Percentiles rank a stretch among this genome's conserved stretches.
Evolutionary conservation across 129 eudicot species (phyloP).

Genomic region (Tanacetum coccineum): DNA sequence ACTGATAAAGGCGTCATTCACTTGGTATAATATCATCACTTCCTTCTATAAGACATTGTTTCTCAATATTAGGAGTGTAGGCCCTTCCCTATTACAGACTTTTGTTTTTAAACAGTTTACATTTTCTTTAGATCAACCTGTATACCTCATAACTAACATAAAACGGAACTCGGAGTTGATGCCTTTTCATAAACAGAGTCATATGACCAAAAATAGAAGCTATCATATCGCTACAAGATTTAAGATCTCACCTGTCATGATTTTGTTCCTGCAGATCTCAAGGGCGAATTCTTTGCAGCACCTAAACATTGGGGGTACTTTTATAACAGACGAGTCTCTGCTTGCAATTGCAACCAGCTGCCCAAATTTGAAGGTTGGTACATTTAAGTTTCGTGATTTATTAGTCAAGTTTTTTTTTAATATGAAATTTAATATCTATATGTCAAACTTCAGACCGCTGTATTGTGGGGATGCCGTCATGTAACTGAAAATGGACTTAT

Average conservation of each 20-base stretch:
- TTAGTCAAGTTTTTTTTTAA: not conserved
- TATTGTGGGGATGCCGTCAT: constrained; percentile 90
- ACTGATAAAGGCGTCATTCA: constrained; percentile 84
- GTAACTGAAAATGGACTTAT: constrained; percentile 82
- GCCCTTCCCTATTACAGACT: not conserved
- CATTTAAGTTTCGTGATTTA: constrained; percentile 2
- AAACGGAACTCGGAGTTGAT: not conserved
- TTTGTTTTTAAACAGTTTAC: too few species aligned
- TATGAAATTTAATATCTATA: not conserved
- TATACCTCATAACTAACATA: not conserved
- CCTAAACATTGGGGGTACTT: constrained; percentile 93
- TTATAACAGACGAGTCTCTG: constrained; percentile 75
- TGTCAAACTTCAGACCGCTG: constrained; percentile 47
- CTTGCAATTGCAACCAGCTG: constrained; percentile 83
- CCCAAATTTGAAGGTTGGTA: constrained; percentile 66
- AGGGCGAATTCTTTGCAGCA: constrained; percentile 78
- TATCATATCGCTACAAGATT: not conserved
- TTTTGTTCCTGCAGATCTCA: constrained; percentile 47
- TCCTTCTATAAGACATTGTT: not conserved
- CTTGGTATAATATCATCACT: constrained; percentile 44
- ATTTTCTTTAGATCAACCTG: too few species aligned
- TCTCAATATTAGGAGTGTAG: not conserved
- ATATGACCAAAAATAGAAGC: not conserved
- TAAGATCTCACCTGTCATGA: too few species aligned
- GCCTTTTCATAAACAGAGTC: too few species aligned